Evolutionary conservation across 495 filamentous ascomycete genomes (phyloP).

Genomic region (Ascodesmis nigricans): DNA sequence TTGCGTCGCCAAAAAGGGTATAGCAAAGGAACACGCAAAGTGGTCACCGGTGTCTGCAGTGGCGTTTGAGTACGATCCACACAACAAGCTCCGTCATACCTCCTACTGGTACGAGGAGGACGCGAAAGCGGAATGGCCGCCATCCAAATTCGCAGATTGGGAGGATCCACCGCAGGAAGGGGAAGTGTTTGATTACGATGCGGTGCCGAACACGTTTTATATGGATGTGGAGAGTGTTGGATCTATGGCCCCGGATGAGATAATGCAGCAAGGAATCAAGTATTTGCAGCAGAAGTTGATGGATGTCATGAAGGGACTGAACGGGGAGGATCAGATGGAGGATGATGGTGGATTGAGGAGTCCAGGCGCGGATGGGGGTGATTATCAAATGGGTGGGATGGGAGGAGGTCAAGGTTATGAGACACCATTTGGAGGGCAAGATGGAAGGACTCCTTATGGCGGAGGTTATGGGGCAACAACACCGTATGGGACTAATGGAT

Average conservation of each 20-base stretch:
- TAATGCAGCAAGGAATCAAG: conserved; percentile 73
- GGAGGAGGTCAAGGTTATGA: conserved; percentile 18
- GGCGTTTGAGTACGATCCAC: conserved; percentile 93
- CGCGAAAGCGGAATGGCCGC: conserved; percentile 69
- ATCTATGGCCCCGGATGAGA: conserved; percentile 61
- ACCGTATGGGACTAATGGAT: conserved; percentile 17
- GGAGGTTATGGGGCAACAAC: conserved; percentile 14
- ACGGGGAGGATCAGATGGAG: conserved; percentile 14
- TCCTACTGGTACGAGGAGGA: conserved; percentile 89
- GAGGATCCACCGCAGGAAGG: conserved; percentile 63
- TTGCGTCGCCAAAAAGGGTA: conserved; percentile 93
- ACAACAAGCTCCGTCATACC: conserved; percentile 74
- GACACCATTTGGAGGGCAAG: conserved; percentile 18
- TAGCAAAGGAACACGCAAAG: conserved; percentile 95
- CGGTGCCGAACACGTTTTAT: conserved; percentile 64
- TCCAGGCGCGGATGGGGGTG: conserved; percentile 14
- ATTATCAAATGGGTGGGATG: conserved; percentile 20
- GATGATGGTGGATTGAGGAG: conserved; percentile 18
- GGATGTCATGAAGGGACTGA: conserved; percentile 51
- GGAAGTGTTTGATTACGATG: conserved; percentile 78
- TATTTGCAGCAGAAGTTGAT: conserved; percentile 79
- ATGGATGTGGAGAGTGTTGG: conserved; percentile 81
- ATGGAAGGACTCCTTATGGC: conserved; percentile 16
- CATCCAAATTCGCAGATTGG: conserved; percentile 63
- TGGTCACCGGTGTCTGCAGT: conserved; percentile 83